These are phyloP conservation scores for Microbotryum silenes-acaulis DNA, from an alignment of 1,284 basidiomycete genomes.

Conservation along the genomic window DNA sequence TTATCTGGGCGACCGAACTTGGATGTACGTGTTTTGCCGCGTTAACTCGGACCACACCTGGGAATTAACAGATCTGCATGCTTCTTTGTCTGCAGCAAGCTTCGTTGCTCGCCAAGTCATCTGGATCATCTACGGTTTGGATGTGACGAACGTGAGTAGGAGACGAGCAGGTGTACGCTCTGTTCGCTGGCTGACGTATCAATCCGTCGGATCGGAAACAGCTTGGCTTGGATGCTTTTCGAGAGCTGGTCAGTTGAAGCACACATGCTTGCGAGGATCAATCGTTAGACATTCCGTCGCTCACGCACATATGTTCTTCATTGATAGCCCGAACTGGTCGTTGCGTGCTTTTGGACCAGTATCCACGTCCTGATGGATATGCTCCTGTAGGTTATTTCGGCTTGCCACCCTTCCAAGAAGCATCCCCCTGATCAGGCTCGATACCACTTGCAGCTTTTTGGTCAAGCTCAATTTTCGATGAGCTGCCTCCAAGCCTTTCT, in stretches of 20 bases:
- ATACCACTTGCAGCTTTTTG: conserved; percentile 13
- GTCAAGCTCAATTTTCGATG: conserved; percentile 34
- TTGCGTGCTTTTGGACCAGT: conserved; percentile 46
- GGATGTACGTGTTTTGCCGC: conserved; percentile 22
- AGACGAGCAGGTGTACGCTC: not conserved
- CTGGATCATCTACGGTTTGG: conserved; percentile 43
- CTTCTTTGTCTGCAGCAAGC: conserved; percentile 30
- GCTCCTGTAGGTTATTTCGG: conserved; percentile 44
- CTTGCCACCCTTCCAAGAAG: too few relatives aligned
- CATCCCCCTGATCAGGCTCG: too few relatives aligned
- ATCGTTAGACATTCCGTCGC: not conserved
- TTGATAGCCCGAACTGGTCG: conserved; percentile 37
- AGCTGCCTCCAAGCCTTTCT: not conserved
- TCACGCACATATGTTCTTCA: not conserved
- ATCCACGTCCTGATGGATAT: conserved; percentile 52
- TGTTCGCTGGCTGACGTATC: not conserved
- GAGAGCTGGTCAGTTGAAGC: conserved; percentile 44
- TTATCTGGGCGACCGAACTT: conserved; percentile 50
- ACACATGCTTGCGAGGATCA: not conserved
- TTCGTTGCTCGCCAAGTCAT: conserved; percentile 47
- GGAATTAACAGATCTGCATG: too few relatives aligned
- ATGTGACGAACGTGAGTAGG: conserved; percentile 44
- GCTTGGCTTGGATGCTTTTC: conserved; percentile 48
- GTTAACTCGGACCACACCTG: too few relatives aligned
- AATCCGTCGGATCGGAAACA: conserved; percentile 1